Evolutionary conservation across 306 rosid genomes (phyloP).

Genomic region (Sicyos edulis): DNA sequence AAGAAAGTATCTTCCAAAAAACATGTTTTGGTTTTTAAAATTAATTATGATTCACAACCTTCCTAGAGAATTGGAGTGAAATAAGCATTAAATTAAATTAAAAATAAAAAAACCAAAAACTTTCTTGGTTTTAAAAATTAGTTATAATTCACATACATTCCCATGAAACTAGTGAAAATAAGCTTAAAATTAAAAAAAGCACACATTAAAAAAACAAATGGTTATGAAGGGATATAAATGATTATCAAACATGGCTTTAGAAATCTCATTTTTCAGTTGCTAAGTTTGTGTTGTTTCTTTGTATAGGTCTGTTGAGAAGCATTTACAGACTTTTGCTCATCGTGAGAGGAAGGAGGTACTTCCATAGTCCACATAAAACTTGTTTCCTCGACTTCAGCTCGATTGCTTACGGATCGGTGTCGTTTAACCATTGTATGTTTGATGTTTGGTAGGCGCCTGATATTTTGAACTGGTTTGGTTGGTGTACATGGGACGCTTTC

Average conservation of each 20-base stretch:
- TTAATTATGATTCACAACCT: too few relatives aligned
- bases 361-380: not conserved
- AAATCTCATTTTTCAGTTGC: not conserved
- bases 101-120: too few relatives aligned
- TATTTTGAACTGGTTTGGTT: constrained; percentile 89
- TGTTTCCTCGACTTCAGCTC: not conserved
- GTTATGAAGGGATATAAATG: too few relatives aligned
- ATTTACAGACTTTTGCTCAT: constrained; percentile 68
- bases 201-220: too few relatives aligned
- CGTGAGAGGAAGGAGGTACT: constrained; percentile 72
- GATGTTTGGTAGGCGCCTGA: constrained; percentile 68
- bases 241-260: not conserved
- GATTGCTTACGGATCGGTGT: not conserved
- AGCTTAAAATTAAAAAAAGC: too few relatives aligned
- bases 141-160: too few relatives aligned
- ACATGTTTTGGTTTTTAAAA: too few relatives aligned
- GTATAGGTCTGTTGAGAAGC: constrained; percentile 69
- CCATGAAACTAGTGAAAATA: too few relatives aligned
- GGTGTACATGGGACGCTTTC: constrained; percentile 99
- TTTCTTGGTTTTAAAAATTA: too few relatives aligned
- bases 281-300: constrained; percentile 17
- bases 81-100: too few relatives aligned
- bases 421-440: not conserved
- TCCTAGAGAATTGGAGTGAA: too few relatives aligned
- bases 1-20: too few relatives aligned